Base-by-base conservation (phyloP, 169 alveolate species). In the Plasmodium ovale region DNA sequence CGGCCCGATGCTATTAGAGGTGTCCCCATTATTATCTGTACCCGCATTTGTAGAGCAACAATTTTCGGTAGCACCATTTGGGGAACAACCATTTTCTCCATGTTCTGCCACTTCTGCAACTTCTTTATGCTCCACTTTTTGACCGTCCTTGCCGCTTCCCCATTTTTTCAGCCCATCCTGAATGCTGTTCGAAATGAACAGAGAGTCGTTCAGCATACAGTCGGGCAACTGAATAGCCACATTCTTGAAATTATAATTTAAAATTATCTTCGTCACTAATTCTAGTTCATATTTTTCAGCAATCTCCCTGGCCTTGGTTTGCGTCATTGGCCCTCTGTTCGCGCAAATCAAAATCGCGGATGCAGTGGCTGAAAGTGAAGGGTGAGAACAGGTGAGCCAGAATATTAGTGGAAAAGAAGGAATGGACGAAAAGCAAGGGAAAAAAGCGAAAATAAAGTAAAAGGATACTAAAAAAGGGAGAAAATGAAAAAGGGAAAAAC, bases 151-250 rank as follows among this genome's bases (percentile, higher is more conserved):
- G 16, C 31, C 25, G 19, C 19, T 69, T 42, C n/a, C 31, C n/a
- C 42, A 27, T 62, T 74, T 74, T 3, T 35, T 9, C 7, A 33
- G 23, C 33, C 16, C 53, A 25, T 29, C 33, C 21, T 51, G 31
- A 5, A 82, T 65, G 10, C 25, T 12, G 16, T 65, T 65, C 10
- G 71, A 49, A 49, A 82, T 67, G 51, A 27, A 54, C 12, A 82
- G 67, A n/a, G 90, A 64, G 53, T 82, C 90, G 12, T 82, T 62
- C 3, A 82, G 33, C 79, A 82, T 65, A 69, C 59, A 33, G 49
- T 82, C 90, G 53, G 90, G 84, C 16, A 82, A 31, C 70, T 82
- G 90, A 21, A 82, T 56, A 21, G 90, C 82, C 44, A 82, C 70
- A 23, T 59, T 58, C 27, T 37, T 53, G 42, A 51, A 82, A 42